Percentiles rank a stretch among this genome's conserved stretches.
Evolutionary conservation across 345 rosid species (phyloP).

Genomic region (Mallotus nudiflorus): DNA sequence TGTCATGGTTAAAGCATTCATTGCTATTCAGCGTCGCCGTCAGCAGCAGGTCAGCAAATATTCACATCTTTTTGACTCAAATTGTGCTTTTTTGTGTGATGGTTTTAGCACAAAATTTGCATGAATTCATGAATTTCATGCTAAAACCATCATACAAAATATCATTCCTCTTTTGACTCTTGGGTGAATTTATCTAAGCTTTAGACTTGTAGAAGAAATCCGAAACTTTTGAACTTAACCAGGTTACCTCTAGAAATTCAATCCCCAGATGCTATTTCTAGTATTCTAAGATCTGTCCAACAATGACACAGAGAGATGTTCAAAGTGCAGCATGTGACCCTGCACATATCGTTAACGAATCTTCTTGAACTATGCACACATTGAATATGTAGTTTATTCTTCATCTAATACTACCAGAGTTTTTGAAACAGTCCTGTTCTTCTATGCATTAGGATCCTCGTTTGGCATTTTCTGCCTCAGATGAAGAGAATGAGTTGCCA

Average conservation of each 20-base stretch:
- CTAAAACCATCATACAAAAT: too few relatives aligned
- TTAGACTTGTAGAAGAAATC: too few relatives aligned
- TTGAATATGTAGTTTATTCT: slow-evolving; percentile 2
- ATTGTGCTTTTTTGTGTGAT: too few relatives aligned
- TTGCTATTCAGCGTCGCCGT: slow-evolving; percentile 45
- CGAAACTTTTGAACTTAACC: too few relatives aligned
- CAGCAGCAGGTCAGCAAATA: slow-evolving; percentile 41
- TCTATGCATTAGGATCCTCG: slow-evolving; percentile 29
- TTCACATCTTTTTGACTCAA: neutral
- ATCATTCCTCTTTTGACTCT: too few relatives aligned
- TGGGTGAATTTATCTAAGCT: neutral
- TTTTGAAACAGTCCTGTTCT: too few relatives aligned
- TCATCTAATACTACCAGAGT: too few relatives aligned
- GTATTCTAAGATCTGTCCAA: neutral
- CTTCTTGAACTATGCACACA: neutral
- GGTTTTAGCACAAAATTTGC: too few relatives aligned
- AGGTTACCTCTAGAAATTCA: too few relatives aligned
- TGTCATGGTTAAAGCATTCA: slow-evolving; percentile 52
- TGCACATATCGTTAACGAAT: too few relatives aligned
- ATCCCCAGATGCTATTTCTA: neutral
- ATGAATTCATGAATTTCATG: too few relatives aligned
- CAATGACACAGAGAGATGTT: neutral
- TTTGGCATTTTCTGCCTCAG: slow-evolving; percentile 19
- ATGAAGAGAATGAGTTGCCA: slow-evolving; percentile 54
- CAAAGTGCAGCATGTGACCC: neutral